Conservation (phyloP, 331 rosid species). For the Dryas integrifolia region DNA sequence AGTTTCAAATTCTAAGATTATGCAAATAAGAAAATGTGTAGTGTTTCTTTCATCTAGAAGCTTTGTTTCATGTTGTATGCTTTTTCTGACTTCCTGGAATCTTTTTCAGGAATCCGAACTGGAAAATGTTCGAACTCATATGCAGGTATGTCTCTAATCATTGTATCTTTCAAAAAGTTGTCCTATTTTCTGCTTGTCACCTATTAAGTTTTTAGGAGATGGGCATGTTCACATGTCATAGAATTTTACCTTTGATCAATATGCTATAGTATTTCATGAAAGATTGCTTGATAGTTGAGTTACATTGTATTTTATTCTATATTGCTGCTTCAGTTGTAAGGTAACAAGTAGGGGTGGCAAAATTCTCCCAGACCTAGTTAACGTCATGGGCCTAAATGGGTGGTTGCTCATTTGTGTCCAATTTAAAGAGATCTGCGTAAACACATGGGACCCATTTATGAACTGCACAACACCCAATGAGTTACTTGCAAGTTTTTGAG, state of each 20-base stretch:
- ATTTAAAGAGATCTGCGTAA: background rate
- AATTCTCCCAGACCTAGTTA: background rate
- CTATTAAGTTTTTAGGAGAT: background rate
- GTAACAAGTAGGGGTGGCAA: background rate
- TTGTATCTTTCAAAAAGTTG: background rate
- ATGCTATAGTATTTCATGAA: background rate
- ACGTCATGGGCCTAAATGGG: background rate
- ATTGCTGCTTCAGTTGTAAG: background rate
- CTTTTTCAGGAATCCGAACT: constrained; percentile 73
- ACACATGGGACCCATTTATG: background rate
- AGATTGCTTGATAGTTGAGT: constrained; percentile 7
- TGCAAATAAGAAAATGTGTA: background rate
- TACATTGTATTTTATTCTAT: background rate
- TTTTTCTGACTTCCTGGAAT: constrained; percentile 10
- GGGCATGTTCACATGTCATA: background rate
- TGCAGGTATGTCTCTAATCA: constrained; percentile 60
- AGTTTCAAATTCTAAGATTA: constrained; percentile 5
- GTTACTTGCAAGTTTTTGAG: background rate
- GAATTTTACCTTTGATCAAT: background rate
- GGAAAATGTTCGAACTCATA: constrained; percentile 77
- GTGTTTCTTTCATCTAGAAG: background rate
- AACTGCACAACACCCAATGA: background rate
- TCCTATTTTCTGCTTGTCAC: constrained; percentile 1
- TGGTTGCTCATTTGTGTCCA: background rate
- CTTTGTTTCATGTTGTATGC: constrained; percentile 4